These are phyloP conservation scores for Colletotrichum zoysiae DNA, from an alignment of 2,329 filamentous ascomycete species.

Conservation along the genomic window DNA sequence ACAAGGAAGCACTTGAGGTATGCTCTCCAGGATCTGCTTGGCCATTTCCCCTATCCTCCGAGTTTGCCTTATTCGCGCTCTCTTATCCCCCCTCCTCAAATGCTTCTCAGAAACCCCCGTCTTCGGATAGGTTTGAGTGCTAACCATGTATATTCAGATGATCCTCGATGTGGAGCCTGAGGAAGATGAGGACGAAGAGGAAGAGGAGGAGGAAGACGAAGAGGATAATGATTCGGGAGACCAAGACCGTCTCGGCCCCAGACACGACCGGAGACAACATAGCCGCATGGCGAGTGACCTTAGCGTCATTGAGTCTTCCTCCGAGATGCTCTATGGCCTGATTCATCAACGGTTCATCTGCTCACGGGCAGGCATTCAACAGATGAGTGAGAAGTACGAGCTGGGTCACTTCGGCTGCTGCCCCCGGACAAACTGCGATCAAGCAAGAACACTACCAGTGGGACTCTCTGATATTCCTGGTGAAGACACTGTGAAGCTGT, in stretches of 20 bases:
- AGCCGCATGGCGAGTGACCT: constrained; percentile 91
- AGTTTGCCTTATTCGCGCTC: background rate
- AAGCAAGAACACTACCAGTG: constrained; percentile 90
- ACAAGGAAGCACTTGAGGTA: constrained; percentile 96
- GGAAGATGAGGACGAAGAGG: constrained; percentile 89
- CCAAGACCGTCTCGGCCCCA: constrained; percentile 63
- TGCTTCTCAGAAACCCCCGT: background rate
- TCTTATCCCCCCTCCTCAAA: background rate
- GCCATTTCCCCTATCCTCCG: background rate
- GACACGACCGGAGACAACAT: constrained; percentile 79
- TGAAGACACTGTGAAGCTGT: constrained; percentile 97
- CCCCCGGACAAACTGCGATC: constrained; percentile 93
- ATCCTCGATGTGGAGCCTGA: constrained; percentile 98
- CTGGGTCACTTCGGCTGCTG: constrained; percentile 95
- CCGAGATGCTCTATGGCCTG: constrained; percentile 97
- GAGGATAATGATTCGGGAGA: constrained; percentile 79
- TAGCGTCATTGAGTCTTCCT: constrained; percentile 95
- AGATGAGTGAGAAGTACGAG: constrained; percentile 99
- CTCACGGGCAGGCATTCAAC: constrained; percentile 93
- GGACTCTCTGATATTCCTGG: constrained; percentile 95
- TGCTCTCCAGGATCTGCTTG: background rate
- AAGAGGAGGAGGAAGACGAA: constrained; percentile 81
- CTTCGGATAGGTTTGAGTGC: constrained; percentile 6
- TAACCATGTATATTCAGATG: constrained; percentile 70
- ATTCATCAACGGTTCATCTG: constrained; percentile 99